Conservation (phyloP, 805 yeast species). For the Naumovozyma castellii region DNA sequence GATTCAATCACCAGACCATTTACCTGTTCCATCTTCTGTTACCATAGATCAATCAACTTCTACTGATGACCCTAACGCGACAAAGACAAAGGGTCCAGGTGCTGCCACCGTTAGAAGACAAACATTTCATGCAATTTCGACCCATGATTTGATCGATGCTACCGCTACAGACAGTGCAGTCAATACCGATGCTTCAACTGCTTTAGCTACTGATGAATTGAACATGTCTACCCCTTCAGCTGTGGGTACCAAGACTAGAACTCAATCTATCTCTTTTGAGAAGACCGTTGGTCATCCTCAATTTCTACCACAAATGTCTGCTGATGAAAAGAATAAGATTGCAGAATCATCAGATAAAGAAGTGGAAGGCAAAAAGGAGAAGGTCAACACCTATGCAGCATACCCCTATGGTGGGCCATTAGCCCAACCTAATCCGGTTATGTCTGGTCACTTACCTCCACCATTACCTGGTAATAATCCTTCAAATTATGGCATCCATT, state of each 20-base stretch:
- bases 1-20: conserved; percentile 7
- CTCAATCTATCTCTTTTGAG: conserved; percentile 25
- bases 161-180: conserved; percentile 4
- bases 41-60: conserved; percentile 8
- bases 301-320: conserved; percentile 3
- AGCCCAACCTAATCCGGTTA: conserved; percentile 23
- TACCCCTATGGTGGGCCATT: conserved; percentile 28
- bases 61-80: conserved; percentile 5
- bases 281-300: conserved; percentile 12
- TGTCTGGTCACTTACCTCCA: conserved; percentile 14
- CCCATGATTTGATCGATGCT: conserved; percentile 12
- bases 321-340: not conserved
- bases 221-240: not conserved
- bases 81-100: conserved; percentile 8
- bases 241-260: conserved; percentile 14
- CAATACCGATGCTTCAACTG: conserved; percentile 1
- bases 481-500: conserved; percentile 18
- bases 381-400: conserved; percentile 20
- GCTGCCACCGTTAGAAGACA: conserved; percentile 23
- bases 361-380: conserved; percentile 4
- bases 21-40: conserved; percentile 2
- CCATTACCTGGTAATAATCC: conserved; percentile 6
- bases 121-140: conserved; percentile 26
- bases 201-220: not conserved
- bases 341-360: conserved; percentile 2